A percentile compares a stretch with the other conserved stretches of the same genome.
Conservation (phyloP, 2,329 filamentous ascomycete genomes). For the Fusarium pseudoanthophilum region DNA sequence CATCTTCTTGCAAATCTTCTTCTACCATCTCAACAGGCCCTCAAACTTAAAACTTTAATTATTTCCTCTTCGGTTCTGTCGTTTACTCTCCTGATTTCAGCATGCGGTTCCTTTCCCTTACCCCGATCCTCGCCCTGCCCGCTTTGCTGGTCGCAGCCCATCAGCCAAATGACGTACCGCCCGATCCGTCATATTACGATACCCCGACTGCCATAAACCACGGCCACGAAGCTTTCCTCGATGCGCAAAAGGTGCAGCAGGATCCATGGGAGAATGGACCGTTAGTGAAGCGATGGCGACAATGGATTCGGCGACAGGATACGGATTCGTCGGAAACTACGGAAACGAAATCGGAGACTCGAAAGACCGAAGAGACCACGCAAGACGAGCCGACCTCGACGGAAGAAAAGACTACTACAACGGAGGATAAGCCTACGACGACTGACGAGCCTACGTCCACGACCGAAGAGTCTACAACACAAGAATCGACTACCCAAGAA, state of each 20-base stretch:
- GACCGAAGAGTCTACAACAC: neutral
- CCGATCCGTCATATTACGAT: neutral
- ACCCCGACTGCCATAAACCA: neutral
- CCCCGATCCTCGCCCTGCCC: neutral
- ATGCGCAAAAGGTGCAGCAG: neutral
- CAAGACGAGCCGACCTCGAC: neutral
- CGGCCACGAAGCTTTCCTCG: fast-evolving
- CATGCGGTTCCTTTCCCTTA: neutral
- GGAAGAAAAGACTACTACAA: neutral
- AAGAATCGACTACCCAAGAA: slow-evolving; percentile 1
- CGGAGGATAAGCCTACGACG: neutral
- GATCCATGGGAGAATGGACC: neutral
- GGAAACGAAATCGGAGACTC: neutral
- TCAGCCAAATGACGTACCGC: neutral
- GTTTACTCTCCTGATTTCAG: neutral
- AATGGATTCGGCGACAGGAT: slow-evolving; percentile 23
- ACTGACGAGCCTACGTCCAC: neutral
- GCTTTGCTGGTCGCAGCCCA: neutral
- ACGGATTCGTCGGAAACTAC: neutral
- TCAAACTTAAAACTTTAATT: too few species aligned
- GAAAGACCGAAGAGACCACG: neutral
- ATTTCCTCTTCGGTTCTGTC: fast-evolving
- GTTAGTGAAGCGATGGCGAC: slow-evolving; percentile 5
- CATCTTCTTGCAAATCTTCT: neutral
- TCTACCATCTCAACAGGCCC: neutral